phyloP scores from a whole-genome alignment of 2,329 filamentous ascomycete species.

The Xylariaceae sp. region DNA sequence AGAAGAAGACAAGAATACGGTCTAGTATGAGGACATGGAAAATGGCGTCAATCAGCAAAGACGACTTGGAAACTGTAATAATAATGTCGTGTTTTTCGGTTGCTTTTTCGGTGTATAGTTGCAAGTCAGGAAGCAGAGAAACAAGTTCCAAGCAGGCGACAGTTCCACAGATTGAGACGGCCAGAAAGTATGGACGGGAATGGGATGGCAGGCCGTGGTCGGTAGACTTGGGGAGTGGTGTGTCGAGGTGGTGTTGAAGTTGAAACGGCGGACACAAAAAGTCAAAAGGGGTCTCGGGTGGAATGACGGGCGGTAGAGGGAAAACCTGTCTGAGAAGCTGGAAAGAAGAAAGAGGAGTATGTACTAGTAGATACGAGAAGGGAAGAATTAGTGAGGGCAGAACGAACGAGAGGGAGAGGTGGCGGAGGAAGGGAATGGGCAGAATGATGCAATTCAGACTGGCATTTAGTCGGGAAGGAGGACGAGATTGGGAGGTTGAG shows the following conservation, averaged over 20 bases:
- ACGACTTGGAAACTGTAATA: conserved; percentile 15
- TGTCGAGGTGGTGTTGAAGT: conserved; percentile 12
- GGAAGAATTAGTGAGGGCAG: conserved; percentile 26
- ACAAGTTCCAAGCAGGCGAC: conserved; percentile 14
- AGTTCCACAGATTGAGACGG: conserved; percentile 15
- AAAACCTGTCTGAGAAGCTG: conserved; percentile 15
- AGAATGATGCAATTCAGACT: conserved; percentile 30
- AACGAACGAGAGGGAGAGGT: conserved; percentile 25
- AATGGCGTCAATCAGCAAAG: conserved; percentile 19
- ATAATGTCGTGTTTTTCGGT: conserved; percentile 14
- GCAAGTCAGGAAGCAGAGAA: conserved; percentile 12
- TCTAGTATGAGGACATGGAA: conserved; percentile 28
- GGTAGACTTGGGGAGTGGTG: conserved; percentile 7
- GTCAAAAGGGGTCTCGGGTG: conserved; percentile 18
- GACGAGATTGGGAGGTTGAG: conserved; percentile 28
- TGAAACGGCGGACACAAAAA: conserved; percentile 17
- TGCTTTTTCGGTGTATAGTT: conserved; percentile 15
- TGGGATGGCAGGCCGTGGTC: conserved; percentile 11
- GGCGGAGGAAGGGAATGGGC: conserved; percentile 21
- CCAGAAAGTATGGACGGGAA: conserved; percentile 20
- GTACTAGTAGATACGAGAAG: conserved; percentile 26
- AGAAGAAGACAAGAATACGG: conserved; percentile 21
- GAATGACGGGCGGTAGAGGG: conserved; percentile 7
- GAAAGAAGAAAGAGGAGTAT: conserved; percentile 21
- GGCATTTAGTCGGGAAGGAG: conserved; percentile 26